A percentile compares a stretch with the other conserved stretches of the same genome.
These are phyloP conservation scores for Yamadazyma laniorum DNA, from an alignment of 805 yeast genomes.

Conservation along the genomic window DNA sequence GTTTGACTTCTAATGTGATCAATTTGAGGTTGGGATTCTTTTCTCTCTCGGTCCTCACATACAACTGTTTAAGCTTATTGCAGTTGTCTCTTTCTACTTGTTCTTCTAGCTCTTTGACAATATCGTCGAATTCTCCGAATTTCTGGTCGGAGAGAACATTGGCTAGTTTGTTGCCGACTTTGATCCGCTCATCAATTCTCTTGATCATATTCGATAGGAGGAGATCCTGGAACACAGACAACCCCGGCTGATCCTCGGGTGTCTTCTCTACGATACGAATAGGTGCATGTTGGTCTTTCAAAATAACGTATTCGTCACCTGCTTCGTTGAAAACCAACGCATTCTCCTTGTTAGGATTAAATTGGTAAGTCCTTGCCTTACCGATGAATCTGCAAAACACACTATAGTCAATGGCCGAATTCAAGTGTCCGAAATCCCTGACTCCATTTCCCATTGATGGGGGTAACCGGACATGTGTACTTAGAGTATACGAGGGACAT, in stretches of 20 bases:
- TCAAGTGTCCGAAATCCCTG: conserved; percentile 28
- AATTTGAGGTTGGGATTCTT: conserved; percentile 6
- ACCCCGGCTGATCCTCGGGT: conserved; percentile 12
- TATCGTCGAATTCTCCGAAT: background rate
- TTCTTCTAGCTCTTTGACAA: conserved; percentile 4
- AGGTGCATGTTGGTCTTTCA: conserved; percentile 24
- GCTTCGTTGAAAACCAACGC: conserved; percentile 29
- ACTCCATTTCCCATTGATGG: conserved; percentile 36
- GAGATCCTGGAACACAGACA: conserved; percentile 19
- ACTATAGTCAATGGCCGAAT: conserved; percentile 29
- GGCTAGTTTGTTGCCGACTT: conserved; percentile 4
- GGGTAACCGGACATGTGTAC: conserved; percentile 32
- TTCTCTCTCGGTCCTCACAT: conserved; percentile 12
- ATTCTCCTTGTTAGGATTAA: conserved; percentile 12
- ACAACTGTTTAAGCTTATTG: conserved; percentile 22
- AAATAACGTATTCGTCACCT: conserved; percentile 41
- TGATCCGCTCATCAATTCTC: conserved; percentile 27
- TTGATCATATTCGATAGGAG: conserved; percentile 23
- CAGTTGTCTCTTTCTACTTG: conserved; percentile 1
- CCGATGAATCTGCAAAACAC: conserved; percentile 40
- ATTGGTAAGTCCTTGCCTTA: conserved; percentile 32
- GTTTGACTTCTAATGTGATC: conserved; percentile 11
- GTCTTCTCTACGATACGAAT: conserved; percentile 9
- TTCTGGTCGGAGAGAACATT: background rate
- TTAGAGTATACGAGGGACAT: conserved; percentile 30